Evolutionary conservation across 345 rosid species (phyloP).

Genomic region (Lenwebbia sp.): DNA sequence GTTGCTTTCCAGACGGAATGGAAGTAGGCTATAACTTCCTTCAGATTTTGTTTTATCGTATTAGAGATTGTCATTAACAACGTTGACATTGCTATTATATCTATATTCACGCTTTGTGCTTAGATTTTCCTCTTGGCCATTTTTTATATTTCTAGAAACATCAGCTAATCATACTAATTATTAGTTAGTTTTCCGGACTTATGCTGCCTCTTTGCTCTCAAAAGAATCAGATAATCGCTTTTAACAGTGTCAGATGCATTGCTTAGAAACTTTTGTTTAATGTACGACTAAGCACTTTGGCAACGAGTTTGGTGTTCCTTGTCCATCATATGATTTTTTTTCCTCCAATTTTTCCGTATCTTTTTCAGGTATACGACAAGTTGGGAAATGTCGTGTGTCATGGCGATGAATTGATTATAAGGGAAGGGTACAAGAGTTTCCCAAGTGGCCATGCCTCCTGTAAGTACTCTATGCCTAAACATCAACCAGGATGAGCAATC

Average conservation of each 20-base stretch:
- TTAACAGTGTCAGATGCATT: background rate
- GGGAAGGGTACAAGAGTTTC: conserved; percentile 83
- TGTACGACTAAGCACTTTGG: background rate
- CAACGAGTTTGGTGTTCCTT: background rate
- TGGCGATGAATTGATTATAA: conserved; percentile 35
- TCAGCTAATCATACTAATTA: background rate
- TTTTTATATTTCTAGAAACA: background rate
- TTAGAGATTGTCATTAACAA: background rate
- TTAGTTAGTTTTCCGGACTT: too few relatives aligned
- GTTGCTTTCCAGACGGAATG: conserved; percentile 85
- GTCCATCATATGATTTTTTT: background rate
- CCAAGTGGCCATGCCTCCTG: conserved; percentile 90
- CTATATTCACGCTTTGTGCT: background rate
- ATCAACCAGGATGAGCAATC: background rate
- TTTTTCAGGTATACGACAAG: conserved; percentile 23
- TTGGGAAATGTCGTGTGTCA: conserved; percentile 69
- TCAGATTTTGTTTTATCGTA: background rate
- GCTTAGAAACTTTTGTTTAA: background rate
- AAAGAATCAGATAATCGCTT: background rate
- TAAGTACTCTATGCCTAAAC: conserved; percentile 7
- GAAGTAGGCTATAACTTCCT: conserved; percentile 19
- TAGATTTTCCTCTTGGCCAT: background rate
- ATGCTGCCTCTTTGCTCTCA: background rate
- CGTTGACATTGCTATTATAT: background rate
- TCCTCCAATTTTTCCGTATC: background rate